phyloP scores from a whole-genome alignment of 2,329 filamentous ascomycete species.

The Aspergillus sp. region DNA sequence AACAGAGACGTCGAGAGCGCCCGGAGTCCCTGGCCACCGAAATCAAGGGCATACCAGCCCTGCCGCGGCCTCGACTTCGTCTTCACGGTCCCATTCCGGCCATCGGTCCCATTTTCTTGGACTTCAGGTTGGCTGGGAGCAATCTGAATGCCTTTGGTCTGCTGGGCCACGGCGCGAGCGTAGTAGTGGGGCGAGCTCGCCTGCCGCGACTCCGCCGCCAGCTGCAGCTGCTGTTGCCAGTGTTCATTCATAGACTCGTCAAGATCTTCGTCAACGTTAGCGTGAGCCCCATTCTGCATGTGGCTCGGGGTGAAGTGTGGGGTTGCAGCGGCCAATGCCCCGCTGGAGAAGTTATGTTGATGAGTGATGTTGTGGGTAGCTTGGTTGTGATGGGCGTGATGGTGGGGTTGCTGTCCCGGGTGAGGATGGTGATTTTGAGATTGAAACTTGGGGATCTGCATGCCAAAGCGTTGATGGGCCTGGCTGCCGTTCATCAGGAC shows the following conservation, averaged over 20 bases:
- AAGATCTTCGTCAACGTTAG: slow-evolving; percentile 54
- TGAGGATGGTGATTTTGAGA: slow-evolving; percentile 47
- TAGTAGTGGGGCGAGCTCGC: slow-evolving; percentile 72
- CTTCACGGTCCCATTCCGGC: slow-evolving; percentile 64
- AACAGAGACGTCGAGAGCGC: slow-evolving; percentile 79
- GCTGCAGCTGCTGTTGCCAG: slow-evolving; percentile 83
- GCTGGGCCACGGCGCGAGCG: slow-evolving; percentile 47
- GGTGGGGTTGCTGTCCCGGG: slow-evolving; percentile 43
- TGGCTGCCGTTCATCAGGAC: slow-evolving; percentile 52
- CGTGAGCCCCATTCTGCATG: slow-evolving; percentile 59
- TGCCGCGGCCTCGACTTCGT: slow-evolving; percentile 61
- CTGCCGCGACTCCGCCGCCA: slow-evolving; percentile 72
- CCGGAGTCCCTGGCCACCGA: slow-evolving; percentile 91
- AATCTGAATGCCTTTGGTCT: slow-evolving; percentile 46
- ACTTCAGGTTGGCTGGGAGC: slow-evolving; percentile 49
- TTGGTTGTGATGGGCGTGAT: slow-evolving; percentile 45
- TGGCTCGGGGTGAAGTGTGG: slow-evolving; percentile 61
- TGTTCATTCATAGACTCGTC: slow-evolving; percentile 65
- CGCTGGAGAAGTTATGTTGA: slow-evolving; percentile 51
- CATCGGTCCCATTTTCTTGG: slow-evolving; percentile 52
- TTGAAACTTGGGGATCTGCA: slow-evolving; percentile 50
- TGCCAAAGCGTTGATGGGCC: slow-evolving; percentile 48
- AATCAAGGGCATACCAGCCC: slow-evolving; percentile 90
- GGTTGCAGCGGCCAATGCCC: slow-evolving; percentile 45
- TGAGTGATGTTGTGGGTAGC: slow-evolving; percentile 45